A percentile compares a stretch with the other conserved stretches of the same genome.
Conservation (phyloP, 257 asterid genomes). For the Solanum bulbocastanum region DNA sequence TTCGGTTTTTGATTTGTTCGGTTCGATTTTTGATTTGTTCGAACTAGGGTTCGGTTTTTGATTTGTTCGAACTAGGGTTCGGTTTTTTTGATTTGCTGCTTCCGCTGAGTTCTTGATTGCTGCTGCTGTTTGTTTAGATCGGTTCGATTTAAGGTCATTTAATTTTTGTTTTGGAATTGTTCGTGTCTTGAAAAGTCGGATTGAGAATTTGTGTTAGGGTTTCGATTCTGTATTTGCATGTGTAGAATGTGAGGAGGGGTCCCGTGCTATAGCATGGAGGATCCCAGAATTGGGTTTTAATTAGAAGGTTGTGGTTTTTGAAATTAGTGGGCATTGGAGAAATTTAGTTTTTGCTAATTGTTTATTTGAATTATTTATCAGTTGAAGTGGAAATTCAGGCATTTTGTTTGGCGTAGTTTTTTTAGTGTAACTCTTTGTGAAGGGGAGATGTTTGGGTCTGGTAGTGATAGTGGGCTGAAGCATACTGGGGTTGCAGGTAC, state of each 20-base stretch:
- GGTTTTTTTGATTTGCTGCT: too few species aligned
- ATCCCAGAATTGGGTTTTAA: constrained; percentile 4
- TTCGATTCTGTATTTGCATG: constrained; percentile 16
- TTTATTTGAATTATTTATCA: background rate
- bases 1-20: too few species aligned
- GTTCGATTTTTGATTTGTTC: too few species aligned
- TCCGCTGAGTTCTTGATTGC: too few species aligned
- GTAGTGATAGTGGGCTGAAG: constrained; percentile 25
- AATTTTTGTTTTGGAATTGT: too few species aligned
- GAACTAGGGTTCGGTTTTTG: too few species aligned
- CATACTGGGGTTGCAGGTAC: constrained; percentile 19
- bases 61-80: too few species aligned
- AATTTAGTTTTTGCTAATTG: background rate
- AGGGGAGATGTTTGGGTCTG: constrained; percentile 35
- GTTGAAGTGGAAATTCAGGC: background rate
- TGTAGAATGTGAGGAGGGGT: constrained; percentile 14
- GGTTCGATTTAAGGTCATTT: too few species aligned
- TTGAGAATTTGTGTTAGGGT: constrained; percentile 10
- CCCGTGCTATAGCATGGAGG: constrained; percentile 29
- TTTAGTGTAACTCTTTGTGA: background rate
- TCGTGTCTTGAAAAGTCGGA: background rate
- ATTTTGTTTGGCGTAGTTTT: background rate
- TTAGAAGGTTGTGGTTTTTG: background rate
- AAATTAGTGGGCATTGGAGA: background rate
- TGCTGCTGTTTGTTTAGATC: too few species aligned